These are phyloP conservation scores for Solanum microdontum DNA, from an alignment of 257 asterid genomes.

Conservation along the genomic window DNA sequence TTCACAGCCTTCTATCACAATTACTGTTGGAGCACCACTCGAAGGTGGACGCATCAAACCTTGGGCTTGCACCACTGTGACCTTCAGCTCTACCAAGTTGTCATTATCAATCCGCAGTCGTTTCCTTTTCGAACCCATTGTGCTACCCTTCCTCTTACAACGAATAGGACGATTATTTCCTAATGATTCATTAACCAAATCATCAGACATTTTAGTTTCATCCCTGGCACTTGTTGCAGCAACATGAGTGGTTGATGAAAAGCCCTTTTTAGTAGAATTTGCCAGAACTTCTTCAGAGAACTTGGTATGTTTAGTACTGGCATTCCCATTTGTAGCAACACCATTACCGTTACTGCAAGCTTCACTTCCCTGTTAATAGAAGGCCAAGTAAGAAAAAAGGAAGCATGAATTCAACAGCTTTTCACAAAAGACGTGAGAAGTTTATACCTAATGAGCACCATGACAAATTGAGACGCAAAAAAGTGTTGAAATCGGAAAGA, in stretches of 20 bases:
- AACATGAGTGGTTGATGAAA: conserved; percentile 18
- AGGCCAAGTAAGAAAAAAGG: neutral
- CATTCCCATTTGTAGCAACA: conserved; percentile 30
- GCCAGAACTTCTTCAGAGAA: conserved; percentile 19
- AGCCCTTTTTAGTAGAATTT: conserved; percentile 24
- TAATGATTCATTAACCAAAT: conserved; percentile 24
- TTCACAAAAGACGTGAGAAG: neutral
- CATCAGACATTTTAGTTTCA: conserved; percentile 22
- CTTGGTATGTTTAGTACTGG: conserved; percentile 22
- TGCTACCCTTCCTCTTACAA: conserved; percentile 58
- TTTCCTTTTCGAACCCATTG: conserved; percentile 42
- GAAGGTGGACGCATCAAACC: conserved; percentile 66
- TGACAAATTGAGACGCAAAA: neutral
- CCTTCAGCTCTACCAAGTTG: conserved; percentile 51
- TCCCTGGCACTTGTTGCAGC: conserved; percentile 15
- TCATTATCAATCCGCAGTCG: conserved; percentile 51
- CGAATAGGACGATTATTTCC: conserved; percentile 30
- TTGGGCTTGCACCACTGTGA: conserved; percentile 84
- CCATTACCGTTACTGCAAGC: conserved; percentile 12
- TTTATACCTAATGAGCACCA: neutral
- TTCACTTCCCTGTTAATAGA: conserved; percentile 52
- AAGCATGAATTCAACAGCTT: neutral
- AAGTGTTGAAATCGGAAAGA: neutral
- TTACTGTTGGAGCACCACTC: conserved; percentile 36
- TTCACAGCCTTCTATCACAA: conserved; percentile 66